Evolutionary conservation across 202 grass and related monocot genomes (phyloP).

Genomic region (Setaria italica): DNA sequence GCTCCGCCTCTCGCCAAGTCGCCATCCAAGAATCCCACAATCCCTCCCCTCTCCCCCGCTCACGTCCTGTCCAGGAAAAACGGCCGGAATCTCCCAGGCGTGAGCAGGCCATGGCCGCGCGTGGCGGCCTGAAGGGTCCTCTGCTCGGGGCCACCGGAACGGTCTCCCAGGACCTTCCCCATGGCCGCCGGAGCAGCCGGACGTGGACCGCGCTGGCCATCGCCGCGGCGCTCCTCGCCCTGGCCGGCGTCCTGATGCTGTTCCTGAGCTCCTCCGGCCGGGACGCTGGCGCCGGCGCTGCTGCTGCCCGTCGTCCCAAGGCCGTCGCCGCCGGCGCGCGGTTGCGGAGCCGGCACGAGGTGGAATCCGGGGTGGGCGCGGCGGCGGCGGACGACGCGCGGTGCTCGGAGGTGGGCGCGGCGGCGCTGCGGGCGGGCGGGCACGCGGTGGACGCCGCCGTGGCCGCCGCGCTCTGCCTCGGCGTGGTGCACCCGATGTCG

Average conservation of each 20-base stretch:
- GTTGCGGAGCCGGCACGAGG: constrained; percentile 39
- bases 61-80: background rate
- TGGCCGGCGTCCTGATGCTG: constrained; percentile 31
- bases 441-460: constrained; percentile 86
- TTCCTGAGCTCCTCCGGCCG: background rate
- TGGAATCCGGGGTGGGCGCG: constrained; percentile 56
- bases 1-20: background rate
- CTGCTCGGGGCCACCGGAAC: background rate
- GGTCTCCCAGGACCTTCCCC: background rate
- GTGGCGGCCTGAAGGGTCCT: background rate
- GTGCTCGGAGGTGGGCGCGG: constrained; percentile 77
- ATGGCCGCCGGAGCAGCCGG: background rate
- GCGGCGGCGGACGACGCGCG: constrained; percentile 80
- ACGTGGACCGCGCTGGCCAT: constrained; percentile 39
- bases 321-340: background rate
- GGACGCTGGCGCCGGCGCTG: background rate
- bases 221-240: constrained; percentile 44
- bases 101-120: constrained; percentile 34
- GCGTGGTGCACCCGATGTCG: constrained; percentile 88
- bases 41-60: background rate
- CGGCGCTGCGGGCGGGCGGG: constrained; percentile 67
- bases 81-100: background rate
- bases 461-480: constrained; percentile 76
- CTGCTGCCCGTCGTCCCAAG: background rate
- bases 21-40: constrained; percentile 16